A percentile compares a stretch with the other conserved stretches of the same genome.
Evolutionary conservation across 2,329 filamentous ascomycete genomes (phyloP).

Genomic region (Colletotrichum cereale): DNA sequence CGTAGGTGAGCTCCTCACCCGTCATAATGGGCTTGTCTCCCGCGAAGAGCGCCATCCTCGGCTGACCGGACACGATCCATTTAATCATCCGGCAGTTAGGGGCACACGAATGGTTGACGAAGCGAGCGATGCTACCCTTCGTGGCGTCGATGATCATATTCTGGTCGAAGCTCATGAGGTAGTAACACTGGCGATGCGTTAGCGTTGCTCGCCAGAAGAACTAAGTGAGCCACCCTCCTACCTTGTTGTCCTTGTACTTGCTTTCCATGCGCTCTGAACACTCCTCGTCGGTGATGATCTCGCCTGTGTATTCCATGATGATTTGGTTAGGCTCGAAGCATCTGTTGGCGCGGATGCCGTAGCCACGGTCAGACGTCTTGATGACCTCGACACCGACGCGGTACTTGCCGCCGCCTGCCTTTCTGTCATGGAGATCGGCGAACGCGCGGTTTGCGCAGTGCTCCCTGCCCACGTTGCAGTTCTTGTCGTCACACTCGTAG

Average conservation of each 20-base stretch:
- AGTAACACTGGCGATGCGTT: conserved; percentile 80
- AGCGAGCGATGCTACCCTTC: conserved; percentile 93
- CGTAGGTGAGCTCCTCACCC: conserved; percentile 95
- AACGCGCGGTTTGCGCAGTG: conserved; percentile 90
- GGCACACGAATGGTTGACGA: conserved; percentile 97
- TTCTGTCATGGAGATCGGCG: conserved; percentile 79
- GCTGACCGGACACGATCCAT: conserved; percentile 93
- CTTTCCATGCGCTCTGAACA: conserved; percentile 95
- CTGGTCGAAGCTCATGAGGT: conserved; percentile 98
- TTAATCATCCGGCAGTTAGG: conserved; percentile 99
- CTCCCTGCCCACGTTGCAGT: conserved; percentile 83
- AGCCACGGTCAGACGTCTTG: conserved; percentile 88
- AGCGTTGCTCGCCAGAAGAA: conserved; percentile 36
- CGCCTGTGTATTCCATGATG: conserved; percentile 97
- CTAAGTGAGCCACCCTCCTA: conserved; percentile 57
- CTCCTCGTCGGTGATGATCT: conserved; percentile 96
- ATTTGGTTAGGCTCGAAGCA: conserved; percentile 91
- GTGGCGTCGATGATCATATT: conserved; percentile 99
- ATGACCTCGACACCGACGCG: conserved; percentile 95
- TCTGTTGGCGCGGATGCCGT: conserved; percentile 91
- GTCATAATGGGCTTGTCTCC: conserved; percentile 91
- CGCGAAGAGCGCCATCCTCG: conserved; percentile 96
- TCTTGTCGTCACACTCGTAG: conserved; percentile 93
- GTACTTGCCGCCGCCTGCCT: conserved; percentile 84
- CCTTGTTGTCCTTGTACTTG: conserved; percentile 92